Evolutionary conservation across 164 flowering plant species (phyloP).

Genomic region (Brasenia schreberi): DNA sequence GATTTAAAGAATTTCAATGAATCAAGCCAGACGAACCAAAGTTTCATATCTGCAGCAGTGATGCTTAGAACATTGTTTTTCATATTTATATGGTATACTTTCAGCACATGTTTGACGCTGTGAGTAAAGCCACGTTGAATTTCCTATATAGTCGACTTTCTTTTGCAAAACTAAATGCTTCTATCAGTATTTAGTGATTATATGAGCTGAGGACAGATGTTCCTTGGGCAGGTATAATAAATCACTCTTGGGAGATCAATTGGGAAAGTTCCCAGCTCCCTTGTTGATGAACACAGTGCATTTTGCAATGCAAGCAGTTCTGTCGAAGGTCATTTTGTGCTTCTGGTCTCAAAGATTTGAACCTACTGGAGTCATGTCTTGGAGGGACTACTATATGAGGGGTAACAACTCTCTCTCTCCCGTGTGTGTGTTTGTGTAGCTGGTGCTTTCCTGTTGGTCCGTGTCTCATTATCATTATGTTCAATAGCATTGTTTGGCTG

Average conservation of each 20-base stretch:
- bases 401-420: slow-evolving; percentile 28
- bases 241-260: slow-evolving; percentile 72
- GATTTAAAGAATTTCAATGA: slow-evolving; percentile 8
- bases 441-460: not conserved
- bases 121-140: slow-evolving; percentile 24
- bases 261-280: slow-evolving; percentile 98
- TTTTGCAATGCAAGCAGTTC: slow-evolving; percentile 88
- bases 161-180: not conserved
- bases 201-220: not conserved
- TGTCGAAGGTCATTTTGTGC: slow-evolving; percentile 64
- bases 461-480: no score
- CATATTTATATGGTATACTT: slow-evolving; percentile 75
- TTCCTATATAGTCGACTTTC: not conserved
- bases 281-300: slow-evolving; percentile 92
- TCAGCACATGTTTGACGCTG: slow-evolving; percentile 87
- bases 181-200: not conserved
- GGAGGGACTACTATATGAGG: slow-evolving; percentile 77
- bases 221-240: slow-evolving; percentile 67
- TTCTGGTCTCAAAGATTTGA: slow-evolving; percentile 57
- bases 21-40: slow-evolving; percentile 9
- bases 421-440: not conserved
- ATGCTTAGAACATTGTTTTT: slow-evolving; percentile 71
- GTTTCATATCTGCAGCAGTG: slow-evolving; percentile 28
- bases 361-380: slow-evolving; percentile 56
- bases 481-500: not conserved